Percentiles rank a stretch among this genome's conserved stretches.
Conservation (phyloP, 371 early-diverging fungal species). For the Smittium mucronatum region DNA sequence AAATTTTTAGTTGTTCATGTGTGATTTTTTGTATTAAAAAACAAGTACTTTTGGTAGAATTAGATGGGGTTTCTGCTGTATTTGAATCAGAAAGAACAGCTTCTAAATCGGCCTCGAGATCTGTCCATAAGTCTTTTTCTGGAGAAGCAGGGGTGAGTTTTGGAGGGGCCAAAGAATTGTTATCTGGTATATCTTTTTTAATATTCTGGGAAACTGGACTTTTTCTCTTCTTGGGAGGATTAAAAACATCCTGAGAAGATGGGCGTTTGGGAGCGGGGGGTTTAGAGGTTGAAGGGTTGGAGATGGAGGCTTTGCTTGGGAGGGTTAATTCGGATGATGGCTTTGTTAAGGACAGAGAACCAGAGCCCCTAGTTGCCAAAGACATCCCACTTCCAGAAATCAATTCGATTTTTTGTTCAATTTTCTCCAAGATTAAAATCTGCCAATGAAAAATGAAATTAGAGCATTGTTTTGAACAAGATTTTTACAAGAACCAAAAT, state of each 20-base stretch:
- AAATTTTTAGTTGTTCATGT: no score
- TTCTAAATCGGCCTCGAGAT: slow-evolving; percentile 8
- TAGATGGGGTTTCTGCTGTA: neutral
- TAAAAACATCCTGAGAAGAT: no score
- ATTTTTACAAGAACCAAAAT: neutral
- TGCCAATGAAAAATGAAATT: neutral
- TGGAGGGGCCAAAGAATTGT: no score
- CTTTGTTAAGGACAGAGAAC: neutral
- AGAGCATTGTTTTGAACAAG: neutral
- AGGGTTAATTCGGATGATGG: neutral
- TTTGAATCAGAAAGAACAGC: neutral
- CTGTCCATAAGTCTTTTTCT: slow-evolving; percentile 3
- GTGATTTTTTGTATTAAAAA: no score
- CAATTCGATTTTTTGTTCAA: neutral
- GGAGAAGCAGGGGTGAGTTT: slow-evolving; percentile 2
- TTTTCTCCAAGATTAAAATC: neutral
- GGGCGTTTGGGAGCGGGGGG: neutral
- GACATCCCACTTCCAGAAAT: slow-evolving; percentile 6
- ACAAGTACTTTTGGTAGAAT: neutral
- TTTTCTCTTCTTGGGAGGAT: neutral
- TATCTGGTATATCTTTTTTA: neutral
- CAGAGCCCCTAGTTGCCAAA: neutral
- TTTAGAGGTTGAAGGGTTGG: neutral
- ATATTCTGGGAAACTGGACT: neutral
- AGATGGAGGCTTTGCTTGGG: neutral